Evolutionary conservation across 2,329 filamentous ascomycete species (phyloP), one percentile per base, ranked within the genome.

Genomic region (Capronia americana): DNA sequence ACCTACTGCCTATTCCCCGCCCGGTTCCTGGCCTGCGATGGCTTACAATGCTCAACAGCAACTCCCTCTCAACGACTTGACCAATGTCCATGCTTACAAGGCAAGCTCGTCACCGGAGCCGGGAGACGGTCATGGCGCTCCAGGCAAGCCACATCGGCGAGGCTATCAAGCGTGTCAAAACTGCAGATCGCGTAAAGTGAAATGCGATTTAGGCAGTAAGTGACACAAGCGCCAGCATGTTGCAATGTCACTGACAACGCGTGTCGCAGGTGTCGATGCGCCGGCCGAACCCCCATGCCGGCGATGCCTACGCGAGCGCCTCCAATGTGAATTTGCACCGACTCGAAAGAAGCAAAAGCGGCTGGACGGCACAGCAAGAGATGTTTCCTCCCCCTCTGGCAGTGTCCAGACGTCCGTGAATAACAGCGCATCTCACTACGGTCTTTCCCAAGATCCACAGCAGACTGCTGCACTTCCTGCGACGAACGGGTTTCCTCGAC

Each of bases 241-340:
- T 14, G 64, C 50, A 53, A 30, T 57, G 56, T 70, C 61, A 64
- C 70, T 73, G 55, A 72, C 70, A 57, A 61, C 55, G 59, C 57
- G 53, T n/a, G 61, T 62, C 62, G 44, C 26, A 82, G 80, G 80
- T 74, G 94, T 98, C 76, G 95, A 98, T 80, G 94, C 95, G 74
- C 95, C 95, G 26, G 89, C 93, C 79, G 92, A 96, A 74, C 94
- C 94, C 63, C 95, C 95, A 2, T 99, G 95, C 78, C 91, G 94
- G 66, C 89, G 95, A 75, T 99, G 95, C 78, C 90, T 93, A 61
- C 89, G 95, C 72, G 95, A 99, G 83, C 92, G 90, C 81, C 98
- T 98, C 79, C 90, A 97, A 74, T 99, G 95, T 83, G 96, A 90
- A 85, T 99, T 99, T 83, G 96, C 93, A 69, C 92, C 93, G 23